A percentile compares a stretch with the other conserved stretches of the same genome.
Evolutionary conservation across 495 filamentous ascomycete species (phyloP).

Genomic region (Penicillium taxi): DNA sequence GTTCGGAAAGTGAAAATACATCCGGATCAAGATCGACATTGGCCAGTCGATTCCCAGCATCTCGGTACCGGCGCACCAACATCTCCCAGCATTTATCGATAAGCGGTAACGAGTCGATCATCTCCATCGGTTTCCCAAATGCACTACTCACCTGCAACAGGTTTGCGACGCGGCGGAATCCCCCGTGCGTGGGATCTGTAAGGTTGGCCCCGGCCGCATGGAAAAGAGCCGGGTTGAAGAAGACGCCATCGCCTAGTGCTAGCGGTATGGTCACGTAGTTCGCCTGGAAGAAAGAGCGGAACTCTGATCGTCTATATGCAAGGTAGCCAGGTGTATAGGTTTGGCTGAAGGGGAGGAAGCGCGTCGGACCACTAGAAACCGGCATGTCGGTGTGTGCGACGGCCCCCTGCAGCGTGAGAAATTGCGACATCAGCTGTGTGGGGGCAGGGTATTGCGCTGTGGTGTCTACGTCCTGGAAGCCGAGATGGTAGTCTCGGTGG

Average conservation of each 20-base stretch:
- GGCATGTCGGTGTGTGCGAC: slow-evolving; percentile 53
- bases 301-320: slow-evolving; percentile 40
- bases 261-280: slow-evolving; percentile 41
- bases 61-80: slow-evolving; percentile 22
- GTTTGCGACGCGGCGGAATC: slow-evolving; percentile 43
- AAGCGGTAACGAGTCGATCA: slow-evolving; percentile 37
- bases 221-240: slow-evolving; percentile 51
- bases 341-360: slow-evolving; percentile 49
- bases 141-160: slow-evolving; percentile 47
- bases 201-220: slow-evolving; percentile 49
- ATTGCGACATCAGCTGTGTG: slow-evolving; percentile 38
- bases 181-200: slow-evolving; percentile 16
- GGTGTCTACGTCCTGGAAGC: slow-evolving; percentile 38
- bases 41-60: slow-evolving; percentile 23
- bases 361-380: slow-evolving; percentile 41
- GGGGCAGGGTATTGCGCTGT: slow-evolving; percentile 31
- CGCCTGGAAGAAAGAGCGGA: slow-evolving; percentile 40
- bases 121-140: slow-evolving; percentile 54
- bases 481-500: slow-evolving; percentile 54
- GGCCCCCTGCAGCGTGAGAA: slow-evolving; percentile 50
- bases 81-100: slow-evolving; percentile 35
- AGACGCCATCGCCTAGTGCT: slow-evolving; percentile 43
- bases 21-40: slow-evolving; percentile 20
- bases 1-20: neutral
- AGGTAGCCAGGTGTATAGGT: slow-evolving; percentile 43